These are phyloP conservation scores for Avena atlantica DNA, from an alignment of 176 grass and related monocot genomes.

Conservation along the genomic window DNA sequence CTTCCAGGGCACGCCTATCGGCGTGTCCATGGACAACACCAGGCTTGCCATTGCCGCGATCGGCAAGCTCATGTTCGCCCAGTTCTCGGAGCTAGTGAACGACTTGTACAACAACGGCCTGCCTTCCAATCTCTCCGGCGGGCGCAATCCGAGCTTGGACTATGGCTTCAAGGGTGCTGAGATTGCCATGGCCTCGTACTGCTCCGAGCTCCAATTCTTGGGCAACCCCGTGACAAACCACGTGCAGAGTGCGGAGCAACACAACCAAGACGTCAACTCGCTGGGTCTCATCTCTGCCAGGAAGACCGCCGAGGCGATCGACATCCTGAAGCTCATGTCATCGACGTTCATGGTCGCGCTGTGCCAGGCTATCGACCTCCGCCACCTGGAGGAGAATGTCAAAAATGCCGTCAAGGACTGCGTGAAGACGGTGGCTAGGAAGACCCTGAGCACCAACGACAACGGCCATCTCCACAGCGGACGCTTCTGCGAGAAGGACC, in stretches of 20 bases:
- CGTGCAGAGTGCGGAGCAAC: constrained; percentile 88
- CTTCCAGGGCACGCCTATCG: constrained; percentile 68
- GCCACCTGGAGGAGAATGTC: constrained; percentile 37
- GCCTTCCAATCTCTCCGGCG: constrained; percentile 79
- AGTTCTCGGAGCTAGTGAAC: constrained; percentile 86
- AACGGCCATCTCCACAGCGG: background rate
- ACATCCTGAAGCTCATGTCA: constrained; percentile 85
- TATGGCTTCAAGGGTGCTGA: constrained; percentile 90
- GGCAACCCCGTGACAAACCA: constrained; percentile 87
- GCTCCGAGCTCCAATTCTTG: constrained; percentile 82
- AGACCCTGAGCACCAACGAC: background rate
- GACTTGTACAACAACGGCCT: constrained; percentile 88
- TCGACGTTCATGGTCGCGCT: constrained; percentile 38
- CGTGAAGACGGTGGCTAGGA: background rate
- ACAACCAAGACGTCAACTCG: constrained; percentile 92
- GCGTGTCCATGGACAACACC: constrained; percentile 75
- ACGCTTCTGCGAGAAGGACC: background rate
- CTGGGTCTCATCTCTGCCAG: constrained; percentile 75
- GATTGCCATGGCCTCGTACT: constrained; percentile 87
- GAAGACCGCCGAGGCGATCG: constrained; percentile 77
- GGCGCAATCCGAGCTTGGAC: constrained; percentile 82
- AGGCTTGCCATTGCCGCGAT: constrained; percentile 61
- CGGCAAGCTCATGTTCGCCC: constrained; percentile 79
- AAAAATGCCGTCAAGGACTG: background rate
- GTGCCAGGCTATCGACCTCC: constrained; percentile 36